These are phyloP conservation scores for Pneumocystis oryctolagi DNA, from an alignment of 1,139 yeast species.

Conservation along the genomic window DNA sequence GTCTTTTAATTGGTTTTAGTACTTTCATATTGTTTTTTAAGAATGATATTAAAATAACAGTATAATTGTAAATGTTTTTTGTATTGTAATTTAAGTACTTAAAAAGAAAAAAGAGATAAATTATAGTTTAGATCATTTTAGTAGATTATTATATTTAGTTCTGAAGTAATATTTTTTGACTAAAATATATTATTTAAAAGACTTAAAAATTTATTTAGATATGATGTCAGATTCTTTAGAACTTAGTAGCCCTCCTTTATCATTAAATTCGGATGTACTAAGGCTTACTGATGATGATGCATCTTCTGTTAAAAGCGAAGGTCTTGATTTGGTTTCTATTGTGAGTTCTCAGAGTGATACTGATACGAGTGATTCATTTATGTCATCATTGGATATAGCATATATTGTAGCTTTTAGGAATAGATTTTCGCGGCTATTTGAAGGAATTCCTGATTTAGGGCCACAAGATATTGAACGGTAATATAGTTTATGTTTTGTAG, in stretches of 20 bases:
- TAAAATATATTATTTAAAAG: background rate
- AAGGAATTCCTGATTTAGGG: slow-evolving; percentile 23
- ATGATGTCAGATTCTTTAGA: background rate
- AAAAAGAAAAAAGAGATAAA: background rate
- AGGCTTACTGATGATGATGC: background rate
- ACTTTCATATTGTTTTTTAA: background rate
- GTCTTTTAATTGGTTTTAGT: background rate
- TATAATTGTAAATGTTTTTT: background rate
- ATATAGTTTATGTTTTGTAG: slow-evolving; percentile 12
- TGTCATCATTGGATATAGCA: background rate
- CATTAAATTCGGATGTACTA: background rate
- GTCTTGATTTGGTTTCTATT: background rate
- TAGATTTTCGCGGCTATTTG: slow-evolving; percentile 23
- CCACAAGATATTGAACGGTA: slow-evolving; percentile 31
- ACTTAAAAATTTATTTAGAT: background rate
- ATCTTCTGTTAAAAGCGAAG: background rate
- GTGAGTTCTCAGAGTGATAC: background rate
- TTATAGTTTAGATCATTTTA: too few relatives aligned
- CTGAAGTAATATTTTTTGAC: background rate
- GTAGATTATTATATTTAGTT: too few relatives aligned
- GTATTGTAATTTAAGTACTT: background rate
- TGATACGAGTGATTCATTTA: background rate
- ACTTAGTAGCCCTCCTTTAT: background rate
- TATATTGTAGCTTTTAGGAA: slow-evolving; percentile 21
- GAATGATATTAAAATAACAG: background rate